Evolutionary conservation across 257 asterid genomes (phyloP).

Genomic region (Penstemon barbatus): DNA sequence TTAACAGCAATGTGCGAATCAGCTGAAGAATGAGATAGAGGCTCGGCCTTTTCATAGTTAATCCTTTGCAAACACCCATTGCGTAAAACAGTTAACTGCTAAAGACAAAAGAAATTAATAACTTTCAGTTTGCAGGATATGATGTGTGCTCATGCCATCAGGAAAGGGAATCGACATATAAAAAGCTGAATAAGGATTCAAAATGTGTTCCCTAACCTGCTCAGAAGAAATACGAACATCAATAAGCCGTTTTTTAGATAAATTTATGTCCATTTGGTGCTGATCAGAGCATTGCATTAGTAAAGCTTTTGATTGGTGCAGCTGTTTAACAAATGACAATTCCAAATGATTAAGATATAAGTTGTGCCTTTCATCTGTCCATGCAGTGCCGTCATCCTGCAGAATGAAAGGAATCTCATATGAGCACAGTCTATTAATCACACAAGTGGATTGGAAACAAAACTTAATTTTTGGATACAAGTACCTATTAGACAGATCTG

Average conservation of each 20-base stretch:
- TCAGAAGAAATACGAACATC: slow-evolving; percentile 27
- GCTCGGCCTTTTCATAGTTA: slow-evolving; percentile 34
- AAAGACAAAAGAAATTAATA: slow-evolving; percentile 13
- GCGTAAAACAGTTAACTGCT: slow-evolving; percentile 38
- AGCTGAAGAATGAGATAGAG: slow-evolving; percentile 33
- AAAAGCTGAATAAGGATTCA: slow-evolving; percentile 12
- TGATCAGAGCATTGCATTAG: slow-evolving; percentile 31
- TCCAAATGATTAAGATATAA: slow-evolving; percentile 64
- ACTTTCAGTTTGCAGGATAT: slow-evolving; percentile 7
- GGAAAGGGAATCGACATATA: slow-evolving; percentile 26
- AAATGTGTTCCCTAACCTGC: slow-evolving; percentile 40
- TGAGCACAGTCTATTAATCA: slow-evolving; percentile 5
- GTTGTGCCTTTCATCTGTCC: slow-evolving; percentile 82
- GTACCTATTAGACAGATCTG: neutral
- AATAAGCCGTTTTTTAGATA: slow-evolving; percentile 28
- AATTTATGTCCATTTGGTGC: slow-evolving; percentile 22
- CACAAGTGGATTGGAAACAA: neutral
- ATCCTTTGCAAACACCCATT: slow-evolving; percentile 39
- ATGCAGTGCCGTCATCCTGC: slow-evolving; percentile 52
- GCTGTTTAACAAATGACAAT: slow-evolving; percentile 65
- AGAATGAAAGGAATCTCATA: slow-evolving; percentile 5
- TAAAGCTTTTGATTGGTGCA: slow-evolving; percentile 52
- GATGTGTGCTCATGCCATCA: slow-evolving; percentile 3
- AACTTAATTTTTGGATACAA: neutral
- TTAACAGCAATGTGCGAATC: slow-evolving; percentile 31